Conservation (phyloP, 2,329 filamentous ascomycete species). For the Uncinocarpus reesii region DNA sequence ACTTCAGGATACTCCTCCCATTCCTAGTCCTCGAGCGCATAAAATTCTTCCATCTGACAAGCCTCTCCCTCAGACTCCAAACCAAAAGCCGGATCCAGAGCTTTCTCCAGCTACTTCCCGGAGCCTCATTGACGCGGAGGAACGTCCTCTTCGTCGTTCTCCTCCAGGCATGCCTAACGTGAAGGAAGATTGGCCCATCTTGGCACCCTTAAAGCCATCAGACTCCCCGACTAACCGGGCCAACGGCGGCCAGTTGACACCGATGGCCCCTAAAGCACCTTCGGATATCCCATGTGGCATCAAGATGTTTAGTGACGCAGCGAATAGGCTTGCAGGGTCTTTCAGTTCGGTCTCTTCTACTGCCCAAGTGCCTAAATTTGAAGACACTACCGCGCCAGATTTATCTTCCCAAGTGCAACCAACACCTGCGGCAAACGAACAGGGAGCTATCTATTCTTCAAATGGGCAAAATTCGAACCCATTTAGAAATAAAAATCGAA, state of each 20-base stretch:
- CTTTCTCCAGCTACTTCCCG: background rate
- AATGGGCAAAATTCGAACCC: slow-evolving; percentile 11
- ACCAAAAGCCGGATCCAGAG: background rate
- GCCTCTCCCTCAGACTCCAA: slow-evolving; percentile 15
- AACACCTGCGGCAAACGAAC: background rate
- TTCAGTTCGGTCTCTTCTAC: background rate
- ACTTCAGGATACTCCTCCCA: background rate
- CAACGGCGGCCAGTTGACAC: background rate
- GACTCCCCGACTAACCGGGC: background rate
- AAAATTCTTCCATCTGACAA: slow-evolving; percentile 16
- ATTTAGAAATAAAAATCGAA: slow-evolving; percentile 12
- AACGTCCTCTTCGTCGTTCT: slow-evolving; percentile 1
- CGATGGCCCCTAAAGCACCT: slow-evolving; percentile 1
- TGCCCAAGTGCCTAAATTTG: background rate
- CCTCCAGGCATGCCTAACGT: slow-evolving; percentile 8
- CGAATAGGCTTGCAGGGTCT: slow-evolving; percentile 3
- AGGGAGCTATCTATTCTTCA: background rate
- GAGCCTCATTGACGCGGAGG: slow-evolving; percentile 10
- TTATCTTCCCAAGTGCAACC: background rate
- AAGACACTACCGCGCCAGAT: background rate
- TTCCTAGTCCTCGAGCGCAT: slow-evolving; percentile 2
- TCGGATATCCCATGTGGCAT: slow-evolving; percentile 3
- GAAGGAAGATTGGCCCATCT: slow-evolving; percentile 14
- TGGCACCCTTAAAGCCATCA: slow-evolving; percentile 9
- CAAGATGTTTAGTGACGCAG: slow-evolving; percentile 13